A percentile compares a stretch with the other conserved stretches of the same genome.
phyloP scores from a whole-genome alignment of 345 rosid genomes.

The Citrus sinensis region DNA sequence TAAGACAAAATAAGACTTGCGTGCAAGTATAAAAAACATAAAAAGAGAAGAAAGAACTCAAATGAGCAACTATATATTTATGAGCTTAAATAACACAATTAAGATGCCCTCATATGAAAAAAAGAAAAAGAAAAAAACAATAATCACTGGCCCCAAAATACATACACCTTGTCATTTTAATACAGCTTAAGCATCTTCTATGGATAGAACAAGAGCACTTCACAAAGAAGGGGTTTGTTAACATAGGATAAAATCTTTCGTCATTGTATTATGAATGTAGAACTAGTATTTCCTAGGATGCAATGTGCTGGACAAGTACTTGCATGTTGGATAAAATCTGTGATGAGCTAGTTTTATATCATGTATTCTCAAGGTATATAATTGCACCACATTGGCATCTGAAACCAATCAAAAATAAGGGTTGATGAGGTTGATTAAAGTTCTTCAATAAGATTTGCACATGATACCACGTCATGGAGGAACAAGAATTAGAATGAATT shows the following conservation, averaged over 20 bases:
- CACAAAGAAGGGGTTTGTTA: background rate
- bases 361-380: background rate
- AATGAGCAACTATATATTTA: background rate
- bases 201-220: background rate
- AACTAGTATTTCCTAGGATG: background rate
- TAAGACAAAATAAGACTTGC: conserved; percentile 2
- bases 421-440: background rate
- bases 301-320: background rate
- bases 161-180: background rate
- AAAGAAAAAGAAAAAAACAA: background rate
- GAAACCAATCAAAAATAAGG: background rate
- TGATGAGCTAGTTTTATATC: background rate
- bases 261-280: background rate
- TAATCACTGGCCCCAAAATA: background rate
- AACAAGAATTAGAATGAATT: background rate
- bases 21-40: background rate
- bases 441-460: background rate
- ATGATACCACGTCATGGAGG: background rate
- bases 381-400: background rate
- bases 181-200: background rate
- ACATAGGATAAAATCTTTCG: background rate
- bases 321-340: background rate
- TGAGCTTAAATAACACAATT: too few relatives aligned
- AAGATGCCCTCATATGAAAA: background rate
- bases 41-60: background rate